Percentiles rank a stretch among this genome's conserved stretches.
These are phyloP conservation scores for Pascua sp. DNA, from an alignment of 1,284 basidiomycete genomes.

Conservation along the genomic window DNA sequence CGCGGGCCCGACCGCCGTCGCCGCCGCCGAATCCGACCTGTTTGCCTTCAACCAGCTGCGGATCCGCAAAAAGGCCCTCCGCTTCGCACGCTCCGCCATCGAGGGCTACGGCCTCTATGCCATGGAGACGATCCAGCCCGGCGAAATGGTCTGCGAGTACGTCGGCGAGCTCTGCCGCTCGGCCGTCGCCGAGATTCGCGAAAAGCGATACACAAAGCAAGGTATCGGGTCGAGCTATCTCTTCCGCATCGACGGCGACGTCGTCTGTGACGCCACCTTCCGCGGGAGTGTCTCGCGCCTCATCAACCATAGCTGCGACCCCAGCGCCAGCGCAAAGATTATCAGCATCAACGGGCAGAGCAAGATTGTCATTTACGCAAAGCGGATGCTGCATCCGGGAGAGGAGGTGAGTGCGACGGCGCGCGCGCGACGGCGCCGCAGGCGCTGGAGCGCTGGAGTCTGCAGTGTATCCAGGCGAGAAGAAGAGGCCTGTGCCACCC, in stretches of 20 bases:
- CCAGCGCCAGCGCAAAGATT: slow-evolving; percentile 96
- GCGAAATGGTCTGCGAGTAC: slow-evolving; percentile 99
- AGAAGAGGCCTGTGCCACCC: no score
- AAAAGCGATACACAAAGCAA: slow-evolving; percentile 85
- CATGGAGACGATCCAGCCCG: slow-evolving; percentile 85
- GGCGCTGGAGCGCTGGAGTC: no score
- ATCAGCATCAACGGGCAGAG: slow-evolving; percentile 97
- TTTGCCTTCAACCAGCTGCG: slow-evolving; percentile 98
- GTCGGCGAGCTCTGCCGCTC: slow-evolving; percentile 95
- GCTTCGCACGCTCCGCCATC: slow-evolving; percentile 92
- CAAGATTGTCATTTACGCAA: slow-evolving; percentile 96
- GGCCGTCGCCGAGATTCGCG: slow-evolving; percentile 92
- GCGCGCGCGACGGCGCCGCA: no score
- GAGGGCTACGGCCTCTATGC: slow-evolving; percentile 98
- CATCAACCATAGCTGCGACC: slow-evolving; percentile 95
- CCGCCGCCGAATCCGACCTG: slow-evolving; percentile 53
- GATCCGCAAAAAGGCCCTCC: slow-evolving; percentile 94
- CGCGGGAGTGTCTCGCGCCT: slow-evolving; percentile 96
- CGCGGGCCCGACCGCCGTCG: not conserved
- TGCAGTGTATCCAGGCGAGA: no score
- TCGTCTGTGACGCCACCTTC: slow-evolving; percentile 96
- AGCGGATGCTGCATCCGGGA: slow-evolving; percentile 85
- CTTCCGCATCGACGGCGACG: slow-evolving; percentile 86
- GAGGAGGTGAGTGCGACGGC: slow-evolving; percentile 79
- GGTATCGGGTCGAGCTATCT: slow-evolving; percentile 94